These are phyloP conservation scores for Coemansia sp. DNA, from an alignment of 192 early-diverging fungal species.

Conservation along the genomic window DNA sequence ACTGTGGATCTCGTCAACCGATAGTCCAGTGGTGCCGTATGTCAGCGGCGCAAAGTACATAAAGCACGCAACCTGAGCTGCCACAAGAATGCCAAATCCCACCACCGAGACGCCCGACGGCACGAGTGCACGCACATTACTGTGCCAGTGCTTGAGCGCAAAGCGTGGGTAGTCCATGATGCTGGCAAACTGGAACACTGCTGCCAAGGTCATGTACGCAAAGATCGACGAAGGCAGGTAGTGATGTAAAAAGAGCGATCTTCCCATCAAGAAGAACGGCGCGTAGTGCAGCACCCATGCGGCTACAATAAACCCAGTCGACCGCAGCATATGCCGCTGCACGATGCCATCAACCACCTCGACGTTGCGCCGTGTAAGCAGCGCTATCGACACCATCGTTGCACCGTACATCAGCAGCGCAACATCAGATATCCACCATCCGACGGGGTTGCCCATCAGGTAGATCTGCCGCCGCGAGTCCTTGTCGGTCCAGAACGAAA, in stretches of 20 bases:
- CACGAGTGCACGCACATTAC: constrained; percentile 39
- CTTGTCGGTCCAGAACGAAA: constrained; percentile 64
- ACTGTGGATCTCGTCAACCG: constrained; percentile 58
- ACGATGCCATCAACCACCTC: constrained; percentile 53
- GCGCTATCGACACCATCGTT: constrained; percentile 33
- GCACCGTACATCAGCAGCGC: constrained; percentile 40
- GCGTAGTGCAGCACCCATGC: constrained; percentile 68
- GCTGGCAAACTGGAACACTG: constrained; percentile 61
- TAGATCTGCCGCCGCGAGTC: constrained; percentile 63
- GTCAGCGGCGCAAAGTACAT: constrained; percentile 81
- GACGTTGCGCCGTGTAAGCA: constrained; percentile 45
- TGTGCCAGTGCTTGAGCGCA: constrained; percentile 36
- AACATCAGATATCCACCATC: constrained; percentile 49
- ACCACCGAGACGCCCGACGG: constrained; percentile 36
- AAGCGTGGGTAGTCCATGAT: constrained; percentile 45
- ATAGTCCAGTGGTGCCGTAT: constrained; percentile 75
- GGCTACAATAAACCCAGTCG: constrained; percentile 48
- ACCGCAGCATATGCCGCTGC: constrained; percentile 51
- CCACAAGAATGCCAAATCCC: constrained; percentile 47
- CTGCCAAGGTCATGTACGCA: constrained; percentile 63
- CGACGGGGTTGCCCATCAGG: constrained; percentile 64
- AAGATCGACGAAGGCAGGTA: constrained; percentile 73
- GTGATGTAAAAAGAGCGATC: constrained; percentile 71
- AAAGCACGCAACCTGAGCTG: constrained; percentile 62
- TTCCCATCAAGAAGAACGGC: constrained; percentile 72